Percentiles rank a stretch among this genome's conserved stretches.
phyloP scores from a whole-genome alignment of 2,329 filamentous ascomycete species.

The Phialophora verrucosa region DNA sequence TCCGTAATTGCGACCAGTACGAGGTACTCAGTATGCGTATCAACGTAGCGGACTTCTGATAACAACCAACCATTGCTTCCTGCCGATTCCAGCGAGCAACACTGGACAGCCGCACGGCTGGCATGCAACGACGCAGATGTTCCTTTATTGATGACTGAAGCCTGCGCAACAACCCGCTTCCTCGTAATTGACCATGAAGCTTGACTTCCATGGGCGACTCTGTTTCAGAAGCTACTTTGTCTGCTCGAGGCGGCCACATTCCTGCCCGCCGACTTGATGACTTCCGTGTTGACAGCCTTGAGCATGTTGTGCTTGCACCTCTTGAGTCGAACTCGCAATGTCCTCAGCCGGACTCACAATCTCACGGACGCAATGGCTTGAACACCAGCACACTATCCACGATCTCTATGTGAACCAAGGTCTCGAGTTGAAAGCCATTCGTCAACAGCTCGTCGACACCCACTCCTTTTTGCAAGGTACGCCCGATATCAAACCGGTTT shows the following conservation, averaged over 20 bases:
- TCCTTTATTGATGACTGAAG: background rate
- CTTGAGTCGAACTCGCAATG: background rate
- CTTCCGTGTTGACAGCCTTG: background rate
- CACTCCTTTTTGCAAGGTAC: constrained; percentile 18
- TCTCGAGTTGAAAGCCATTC: background rate
- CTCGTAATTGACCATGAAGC: background rate
- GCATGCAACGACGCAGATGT: background rate
- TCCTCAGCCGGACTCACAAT: background rate
- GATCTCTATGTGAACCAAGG: constrained; percentile 7
- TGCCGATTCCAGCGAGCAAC: background rate
- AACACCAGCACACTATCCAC: constrained; percentile 5
- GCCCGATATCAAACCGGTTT: background rate
- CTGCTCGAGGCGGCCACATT: background rate
- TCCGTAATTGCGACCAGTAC: too few relatives aligned
- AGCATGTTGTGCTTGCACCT: background rate
- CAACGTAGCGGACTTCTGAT: background rate
- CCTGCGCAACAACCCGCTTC: background rate
- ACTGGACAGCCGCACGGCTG: background rate
- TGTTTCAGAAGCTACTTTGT: background rate
- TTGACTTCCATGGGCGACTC: background rate
- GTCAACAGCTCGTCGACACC: constrained; percentile 6
- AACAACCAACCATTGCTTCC: background rate
- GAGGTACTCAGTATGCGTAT: too few relatives aligned
- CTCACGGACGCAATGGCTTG: background rate
- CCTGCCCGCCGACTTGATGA: background rate